Conservation (phyloP, 2,329 filamentous ascomycete species). For the Trichoderma sp. region DNA sequence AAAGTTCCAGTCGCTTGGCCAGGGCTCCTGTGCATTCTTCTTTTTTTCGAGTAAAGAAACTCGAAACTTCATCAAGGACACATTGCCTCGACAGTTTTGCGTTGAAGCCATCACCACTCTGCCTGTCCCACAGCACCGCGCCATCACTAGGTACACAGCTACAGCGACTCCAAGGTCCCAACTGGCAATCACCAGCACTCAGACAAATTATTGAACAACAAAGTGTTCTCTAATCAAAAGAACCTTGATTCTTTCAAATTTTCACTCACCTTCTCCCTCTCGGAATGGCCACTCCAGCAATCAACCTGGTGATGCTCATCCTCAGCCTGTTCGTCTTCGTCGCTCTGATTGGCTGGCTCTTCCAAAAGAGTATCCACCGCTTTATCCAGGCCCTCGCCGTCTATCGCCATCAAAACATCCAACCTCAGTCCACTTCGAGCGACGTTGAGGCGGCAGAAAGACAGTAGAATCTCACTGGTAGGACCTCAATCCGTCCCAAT, state of each 20-base stretch:
- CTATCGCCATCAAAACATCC: slow-evolving; percentile 15
- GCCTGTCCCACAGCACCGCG: neutral
- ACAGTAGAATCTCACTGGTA: neutral
- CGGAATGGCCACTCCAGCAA: slow-evolving; percentile 38
- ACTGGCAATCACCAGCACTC: too few relatives aligned
- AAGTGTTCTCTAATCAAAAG: neutral
- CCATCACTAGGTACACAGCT: neutral
- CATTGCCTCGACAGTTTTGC: neutral
- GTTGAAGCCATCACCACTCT: neutral
- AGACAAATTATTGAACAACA: neutral
- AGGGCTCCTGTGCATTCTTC: too few relatives aligned
- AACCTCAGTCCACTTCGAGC: neutral
- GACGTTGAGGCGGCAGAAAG: slow-evolving; percentile 2
- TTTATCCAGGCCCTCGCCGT: slow-evolving; percentile 38
- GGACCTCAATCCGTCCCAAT: neutral
- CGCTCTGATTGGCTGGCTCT: slow-evolving; percentile 37
- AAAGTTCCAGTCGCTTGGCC: neutral
- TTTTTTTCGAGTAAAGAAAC: too few relatives aligned
- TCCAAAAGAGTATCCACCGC: slow-evolving; percentile 36
- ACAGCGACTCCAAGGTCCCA: neutral
- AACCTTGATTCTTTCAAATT: neutral
- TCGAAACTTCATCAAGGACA: too few relatives aligned
- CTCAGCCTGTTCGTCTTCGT: slow-evolving; percentile 36
- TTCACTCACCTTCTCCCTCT: neutral
- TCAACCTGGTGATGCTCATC: slow-evolving; percentile 24